These are phyloP conservation scores for Colletotrichum truncatum DNA, from an alignment of 2,329 filamentous ascomycete species.

Conservation along the genomic window DNA sequence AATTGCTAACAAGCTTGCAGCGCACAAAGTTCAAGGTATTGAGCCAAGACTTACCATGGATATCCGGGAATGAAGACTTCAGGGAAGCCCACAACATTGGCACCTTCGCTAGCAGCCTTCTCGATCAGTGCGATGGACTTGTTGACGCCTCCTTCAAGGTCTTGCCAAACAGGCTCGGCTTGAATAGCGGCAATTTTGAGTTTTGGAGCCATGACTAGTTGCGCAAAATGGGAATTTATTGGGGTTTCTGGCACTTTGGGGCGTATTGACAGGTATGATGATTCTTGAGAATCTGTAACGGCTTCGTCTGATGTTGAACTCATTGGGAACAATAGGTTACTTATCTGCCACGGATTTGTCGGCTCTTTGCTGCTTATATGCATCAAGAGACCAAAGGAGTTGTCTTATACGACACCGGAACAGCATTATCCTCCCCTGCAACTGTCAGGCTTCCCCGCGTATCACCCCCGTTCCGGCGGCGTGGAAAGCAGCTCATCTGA, in stretches of 20 bases:
- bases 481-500: not conserved
- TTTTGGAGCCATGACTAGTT: slow-evolving; percentile 9
- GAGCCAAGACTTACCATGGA: slow-evolving; percentile 46
- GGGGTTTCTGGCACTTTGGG: not conserved
- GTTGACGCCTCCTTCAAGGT: slow-evolving; percentile 44
- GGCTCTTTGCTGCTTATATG: not conserved
- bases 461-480: not conserved
- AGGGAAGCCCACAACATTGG: slow-evolving; percentile 50
- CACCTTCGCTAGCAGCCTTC: slow-evolving; percentile 40
- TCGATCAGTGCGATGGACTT: slow-evolving; percentile 44
- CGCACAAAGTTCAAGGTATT: too few relatives aligned
- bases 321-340: not conserved
- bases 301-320: not conserved
- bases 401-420: not conserved
- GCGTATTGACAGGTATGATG: not conserved
- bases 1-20: not conserved
- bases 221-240: not conserved
- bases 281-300: not conserved
- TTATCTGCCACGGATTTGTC: not conserved
- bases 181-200: slow-evolving; percentile 38
- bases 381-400: not conserved
- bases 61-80: slow-evolving; percentile 56
- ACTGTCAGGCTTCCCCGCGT: not conserved
- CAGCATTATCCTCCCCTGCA: slow-evolving; percentile 7
- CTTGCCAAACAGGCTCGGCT: slow-evolving; percentile 37